Evolutionary conservation across 2,329 filamentous ascomycete species (phyloP).

Genomic region (Cladosporium sp.): DNA sequence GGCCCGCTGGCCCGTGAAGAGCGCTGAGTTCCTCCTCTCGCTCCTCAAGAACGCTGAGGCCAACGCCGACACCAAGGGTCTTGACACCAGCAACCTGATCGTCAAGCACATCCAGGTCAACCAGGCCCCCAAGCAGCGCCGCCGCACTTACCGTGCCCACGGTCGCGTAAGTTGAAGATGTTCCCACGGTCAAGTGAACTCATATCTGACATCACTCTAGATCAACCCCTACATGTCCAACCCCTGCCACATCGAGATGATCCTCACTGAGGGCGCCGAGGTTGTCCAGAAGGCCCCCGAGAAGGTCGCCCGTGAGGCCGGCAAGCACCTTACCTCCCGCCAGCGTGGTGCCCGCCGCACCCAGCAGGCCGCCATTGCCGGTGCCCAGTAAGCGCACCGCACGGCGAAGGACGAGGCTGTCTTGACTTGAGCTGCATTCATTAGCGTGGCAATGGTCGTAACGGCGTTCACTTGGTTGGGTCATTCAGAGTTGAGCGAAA

Average conservation of each 20-base stretch:
- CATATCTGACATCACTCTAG: constrained; percentile 43
- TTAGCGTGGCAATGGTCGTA: constrained; percentile 14
- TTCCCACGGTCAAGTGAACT: not conserved
- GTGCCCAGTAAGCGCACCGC: constrained; percentile 21
- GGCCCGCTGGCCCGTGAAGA: constrained; percentile 99
- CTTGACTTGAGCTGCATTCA: constrained; percentile 13
- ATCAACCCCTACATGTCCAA: constrained; percentile 99
- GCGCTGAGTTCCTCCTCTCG: constrained; percentile 93
- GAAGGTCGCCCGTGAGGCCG: constrained; percentile 61
- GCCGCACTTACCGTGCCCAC: constrained; percentile 99
- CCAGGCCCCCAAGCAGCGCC: constrained; percentile 99
- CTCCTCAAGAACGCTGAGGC: constrained; percentile 97
- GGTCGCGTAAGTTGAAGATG: constrained; percentile 76
- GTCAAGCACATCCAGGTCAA: constrained; percentile 99
- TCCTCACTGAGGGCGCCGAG: constrained; percentile 97
- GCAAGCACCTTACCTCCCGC: constrained; percentile 73
- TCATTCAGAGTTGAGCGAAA: constrained; percentile 3
- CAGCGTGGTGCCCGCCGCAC: constrained; percentile 73
- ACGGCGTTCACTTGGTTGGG: constrained; percentile 10
- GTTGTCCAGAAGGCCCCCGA: constrained; percentile 83
- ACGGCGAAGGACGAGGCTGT: constrained; percentile 13
- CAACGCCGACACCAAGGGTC: constrained; percentile 94
- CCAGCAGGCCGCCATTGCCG: constrained; percentile 52
- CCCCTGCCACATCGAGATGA: constrained; percentile 99
- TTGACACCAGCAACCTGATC: constrained; percentile 94